These are phyloP conservation scores for Podaxis pistillaris DNA, from an alignment of 768 basidiomycete genomes.

Conservation along the genomic window DNA sequence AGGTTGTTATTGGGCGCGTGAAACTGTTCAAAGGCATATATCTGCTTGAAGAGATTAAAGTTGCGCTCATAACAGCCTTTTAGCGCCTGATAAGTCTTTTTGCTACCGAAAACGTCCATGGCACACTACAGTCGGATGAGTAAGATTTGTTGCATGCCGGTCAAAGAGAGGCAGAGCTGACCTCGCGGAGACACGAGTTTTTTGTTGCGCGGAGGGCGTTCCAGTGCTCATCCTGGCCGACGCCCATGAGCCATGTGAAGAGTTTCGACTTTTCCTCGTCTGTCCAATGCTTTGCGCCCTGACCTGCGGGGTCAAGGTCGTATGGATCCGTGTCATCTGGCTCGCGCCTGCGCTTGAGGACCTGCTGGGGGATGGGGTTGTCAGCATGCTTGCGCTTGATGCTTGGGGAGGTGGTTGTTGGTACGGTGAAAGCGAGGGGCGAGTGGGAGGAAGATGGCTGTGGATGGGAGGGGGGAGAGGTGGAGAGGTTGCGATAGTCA, in stretches of 20 bases:
- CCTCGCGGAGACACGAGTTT: slow-evolving; percentile 81
- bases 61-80: slow-evolving; percentile 87
- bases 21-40: slow-evolving; percentile 67
- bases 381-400: slow-evolving; percentile 42
- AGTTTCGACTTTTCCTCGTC: slow-evolving; percentile 79
- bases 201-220: slow-evolving; percentile 75
- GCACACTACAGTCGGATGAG: slow-evolving; percentile 52
- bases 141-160: background rate
- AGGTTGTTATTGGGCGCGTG: slow-evolving; percentile 32
- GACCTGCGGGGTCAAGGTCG: slow-evolving; percentile 46
- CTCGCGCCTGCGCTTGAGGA: slow-evolving; percentile 16
- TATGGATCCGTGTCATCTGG: slow-evolving; percentile 34
- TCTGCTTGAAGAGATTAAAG: slow-evolving; percentile 82
- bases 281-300: slow-evolving; percentile 82
- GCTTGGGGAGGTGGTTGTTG: slow-evolving; percentile 33
- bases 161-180: slow-evolving; percentile 25
- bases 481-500: slow-evolving; percentile 39
- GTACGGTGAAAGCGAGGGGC: slow-evolving; percentile 37
- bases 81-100: slow-evolving; percentile 81
- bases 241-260: slow-evolving; percentile 78
- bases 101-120: slow-evolving; percentile 63
- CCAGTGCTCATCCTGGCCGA: slow-evolving; percentile 73
- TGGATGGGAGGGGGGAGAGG: slow-evolving; percentile 35
- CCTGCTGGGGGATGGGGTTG: slow-evolving; percentile 29
- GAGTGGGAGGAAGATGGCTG: slow-evolving; percentile 33